Conservation (phyloP, 768 basidiomycete genomes). For the Kwoniella mangroviensis region DNA sequence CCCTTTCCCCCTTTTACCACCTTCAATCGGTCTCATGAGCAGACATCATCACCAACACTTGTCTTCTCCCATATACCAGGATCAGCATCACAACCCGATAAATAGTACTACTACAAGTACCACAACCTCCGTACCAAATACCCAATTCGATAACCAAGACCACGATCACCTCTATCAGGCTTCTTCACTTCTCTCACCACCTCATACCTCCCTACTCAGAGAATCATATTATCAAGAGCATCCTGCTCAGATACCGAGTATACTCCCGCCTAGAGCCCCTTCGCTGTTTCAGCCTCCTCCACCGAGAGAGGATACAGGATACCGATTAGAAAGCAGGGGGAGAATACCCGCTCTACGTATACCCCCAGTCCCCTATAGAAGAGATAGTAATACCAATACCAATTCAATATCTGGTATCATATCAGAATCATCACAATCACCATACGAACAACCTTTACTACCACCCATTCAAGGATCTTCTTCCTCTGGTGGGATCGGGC, state of each 20-base stretch:
- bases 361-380: slow-evolving; percentile 21
- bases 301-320: slow-evolving; percentile 22
- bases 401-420: not conserved
- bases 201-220: not conserved
- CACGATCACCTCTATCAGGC: slow-evolving; percentile 1
- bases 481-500: not conserved
- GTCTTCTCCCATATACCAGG: slow-evolving; percentile 20
- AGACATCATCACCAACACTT: slow-evolving; percentile 24
- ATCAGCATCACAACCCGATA: slow-evolving; percentile 17
- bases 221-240: not conserved
- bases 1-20: slow-evolving; percentile 2
- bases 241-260: slow-evolving; percentile 7
- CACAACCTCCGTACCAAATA: not conserved
- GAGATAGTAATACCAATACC: not conserved
- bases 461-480: slow-evolving; percentile 15
- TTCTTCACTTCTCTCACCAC: not conserved
- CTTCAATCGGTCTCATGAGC: slow-evolving; percentile 27
- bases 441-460: slow-evolving; percentile 17
- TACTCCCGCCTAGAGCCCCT: slow-evolving; percentile 12
- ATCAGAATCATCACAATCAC: slow-evolving; percentile 18
- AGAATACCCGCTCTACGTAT: slow-evolving; percentile 26
- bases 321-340: slow-evolving; percentile 22
- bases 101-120: slow-evolving; percentile 5
- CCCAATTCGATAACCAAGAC: not conserved
- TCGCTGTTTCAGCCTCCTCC: slow-evolving; percentile 27